Percentiles rank a stretch among this genome's conserved stretches.
phyloP scores from a whole-genome alignment of 192 early-diverging fungal species.

The Coemansia sp. region DNA sequence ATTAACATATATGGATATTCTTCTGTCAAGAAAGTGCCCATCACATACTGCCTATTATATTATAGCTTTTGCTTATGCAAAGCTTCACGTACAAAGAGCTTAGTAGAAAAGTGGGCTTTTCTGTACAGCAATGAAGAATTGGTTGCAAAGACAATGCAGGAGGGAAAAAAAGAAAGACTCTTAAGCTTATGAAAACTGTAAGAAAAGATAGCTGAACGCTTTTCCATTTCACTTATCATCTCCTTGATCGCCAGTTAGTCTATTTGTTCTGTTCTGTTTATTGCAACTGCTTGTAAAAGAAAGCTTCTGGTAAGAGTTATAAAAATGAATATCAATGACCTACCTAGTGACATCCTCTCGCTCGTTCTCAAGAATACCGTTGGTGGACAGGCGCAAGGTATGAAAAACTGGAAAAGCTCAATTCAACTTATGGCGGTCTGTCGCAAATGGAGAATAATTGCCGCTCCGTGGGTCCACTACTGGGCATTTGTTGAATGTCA shows the following conservation, averaged over 20 bases:
- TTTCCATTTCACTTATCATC: background rate
- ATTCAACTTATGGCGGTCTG: background rate
- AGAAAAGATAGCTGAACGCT: background rate
- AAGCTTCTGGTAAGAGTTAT: background rate
- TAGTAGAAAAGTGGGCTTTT: too few species aligned
- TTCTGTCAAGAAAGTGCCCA: too few species aligned
- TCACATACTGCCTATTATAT: too few species aligned
- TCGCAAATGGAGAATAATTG: background rate
- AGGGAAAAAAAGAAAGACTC: background rate
- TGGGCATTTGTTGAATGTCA: background rate
- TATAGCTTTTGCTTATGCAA: too few species aligned
- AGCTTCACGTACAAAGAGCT: too few species aligned
- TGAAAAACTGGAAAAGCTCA: background rate
- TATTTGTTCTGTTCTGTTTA: background rate
- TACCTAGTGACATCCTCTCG: background rate
- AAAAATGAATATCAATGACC: background rate
- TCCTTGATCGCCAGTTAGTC: background rate
- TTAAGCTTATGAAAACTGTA: too few species aligned
- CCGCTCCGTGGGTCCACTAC: background rate
- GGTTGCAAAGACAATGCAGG: background rate
- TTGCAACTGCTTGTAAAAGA: background rate
- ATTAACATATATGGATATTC: too few species aligned
- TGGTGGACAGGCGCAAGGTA: background rate
- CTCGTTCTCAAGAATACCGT: background rate
- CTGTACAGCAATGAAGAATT: background rate